Percentiles rank a stretch among this genome's conserved stretches.
Evolutionary conservation across 208 protist species (phyloP).

Genomic region (Leishmania aethiopica): DNA sequence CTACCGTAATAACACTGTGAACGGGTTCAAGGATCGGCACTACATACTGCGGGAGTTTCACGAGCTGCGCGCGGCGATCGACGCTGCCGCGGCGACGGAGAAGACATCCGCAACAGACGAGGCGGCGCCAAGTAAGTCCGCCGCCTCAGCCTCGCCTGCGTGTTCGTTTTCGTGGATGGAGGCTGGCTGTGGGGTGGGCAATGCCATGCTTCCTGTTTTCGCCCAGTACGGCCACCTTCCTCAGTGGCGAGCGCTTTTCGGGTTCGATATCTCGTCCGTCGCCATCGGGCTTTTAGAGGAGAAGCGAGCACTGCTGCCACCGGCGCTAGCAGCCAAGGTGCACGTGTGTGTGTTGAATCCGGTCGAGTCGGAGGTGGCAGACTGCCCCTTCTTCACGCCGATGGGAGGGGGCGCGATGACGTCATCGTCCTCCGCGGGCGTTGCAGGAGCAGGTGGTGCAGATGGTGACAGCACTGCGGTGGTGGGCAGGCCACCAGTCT

Average conservation of each 20-base stretch:
- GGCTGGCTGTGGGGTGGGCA: slow-evolving; percentile 95
- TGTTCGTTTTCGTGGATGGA: slow-evolving; percentile 81
- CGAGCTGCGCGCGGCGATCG: slow-evolving; percentile 65
- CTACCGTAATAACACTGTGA: slow-evolving; percentile 91
- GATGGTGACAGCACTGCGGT: not conserved
- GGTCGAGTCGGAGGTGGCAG: slow-evolving; percentile 45
- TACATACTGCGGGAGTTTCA: slow-evolving; percentile 88
- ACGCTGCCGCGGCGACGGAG: slow-evolving; percentile 21
- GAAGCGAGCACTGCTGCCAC: slow-evolving; percentile 43
- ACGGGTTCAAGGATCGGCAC: slow-evolving; percentile 91
- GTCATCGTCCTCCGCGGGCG: not conserved
- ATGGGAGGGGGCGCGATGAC: not conserved
- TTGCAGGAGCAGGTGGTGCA: not conserved
- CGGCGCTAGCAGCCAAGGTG: slow-evolving; percentile 50
- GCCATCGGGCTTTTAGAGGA: slow-evolving; percentile 82
- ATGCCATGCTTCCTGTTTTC: slow-evolving; percentile 91
- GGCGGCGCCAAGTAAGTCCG: not conserved
- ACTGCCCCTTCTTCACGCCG: slow-evolving; percentile 33
- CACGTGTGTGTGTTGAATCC: slow-evolving; percentile 63
- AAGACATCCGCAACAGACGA: not conserved
- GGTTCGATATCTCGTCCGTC: slow-evolving; percentile 91
- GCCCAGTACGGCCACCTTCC: slow-evolving; percentile 72
- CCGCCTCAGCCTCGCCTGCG: not conserved
- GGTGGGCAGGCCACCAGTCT: not conserved
- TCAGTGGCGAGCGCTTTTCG: slow-evolving; percentile 65